These are phyloP conservation scores for Pyrenula aspistea DNA, from an alignment of 495 filamentous ascomycete species.

Conservation along the genomic window DNA sequence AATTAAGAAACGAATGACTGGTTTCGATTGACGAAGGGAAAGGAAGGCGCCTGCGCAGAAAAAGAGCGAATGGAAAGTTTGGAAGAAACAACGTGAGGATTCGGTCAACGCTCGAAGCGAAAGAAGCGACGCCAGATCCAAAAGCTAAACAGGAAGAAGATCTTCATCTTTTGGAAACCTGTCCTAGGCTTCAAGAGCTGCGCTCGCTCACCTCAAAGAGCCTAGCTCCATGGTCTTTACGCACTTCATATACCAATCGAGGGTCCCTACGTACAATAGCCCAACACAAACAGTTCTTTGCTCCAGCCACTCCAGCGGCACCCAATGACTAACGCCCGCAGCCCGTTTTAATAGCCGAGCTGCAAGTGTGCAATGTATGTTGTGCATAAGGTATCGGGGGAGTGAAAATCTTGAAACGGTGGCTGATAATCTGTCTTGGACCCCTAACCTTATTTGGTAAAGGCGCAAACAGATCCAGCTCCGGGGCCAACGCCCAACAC, in stretches of 20 bases:
- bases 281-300: neutral
- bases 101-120: neutral
- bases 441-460: neutral
- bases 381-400: neutral
- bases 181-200: neutral
- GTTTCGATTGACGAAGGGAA: neutral
- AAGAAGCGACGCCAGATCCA: neutral
- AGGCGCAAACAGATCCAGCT: neutral
- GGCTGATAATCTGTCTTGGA: neutral
- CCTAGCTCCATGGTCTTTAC: neutral
- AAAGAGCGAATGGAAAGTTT: neutral
- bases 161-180: neutral
- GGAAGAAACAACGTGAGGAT: no score
- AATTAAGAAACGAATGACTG: neutral
- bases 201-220: neutral
- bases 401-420: no score
- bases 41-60: neutral
- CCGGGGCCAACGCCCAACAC: neutral
- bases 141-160: neutral
- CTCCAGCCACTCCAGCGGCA: neutral
- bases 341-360: neutral
- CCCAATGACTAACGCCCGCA: neutral
- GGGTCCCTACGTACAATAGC: neutral
- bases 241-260: neutral
- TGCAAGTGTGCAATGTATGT: neutral